Evolutionary conservation across 108 stramenopile species (phyloP), one percentile per base, ranked within the genome.

Genomic region (Skeletonema potamos): DNA sequence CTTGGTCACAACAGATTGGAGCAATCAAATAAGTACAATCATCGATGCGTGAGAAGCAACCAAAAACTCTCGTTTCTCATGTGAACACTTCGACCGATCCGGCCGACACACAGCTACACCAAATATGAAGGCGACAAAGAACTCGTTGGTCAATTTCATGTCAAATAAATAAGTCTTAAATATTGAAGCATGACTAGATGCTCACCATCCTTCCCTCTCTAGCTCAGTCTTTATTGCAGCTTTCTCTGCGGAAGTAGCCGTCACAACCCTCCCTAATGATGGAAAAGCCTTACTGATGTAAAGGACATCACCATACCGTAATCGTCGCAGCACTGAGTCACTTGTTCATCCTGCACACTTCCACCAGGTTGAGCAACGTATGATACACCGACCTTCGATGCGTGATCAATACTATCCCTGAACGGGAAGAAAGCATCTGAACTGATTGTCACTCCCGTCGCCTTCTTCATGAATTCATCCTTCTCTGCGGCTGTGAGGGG

Each of bases 351-450:
- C 59, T 92, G 92, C 5, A 98, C 96, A 64, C 87, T 91, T 27
- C 99, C 99, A 22, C 99, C 99, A 18, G 99, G 96, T 79, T 99
- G 99, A 10, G 92, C 97, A 2, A 99, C 92, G 85, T 61, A 94
- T 12, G 84, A 87, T 15, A 98, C 98, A 28, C 99, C 99, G 58
- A 96, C 76, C 89, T 96, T 97, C 73, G 95, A 92, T 27, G 97
- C 97, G 74, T 96, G 96, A 85, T 99, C 99, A 78, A 99, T 98
- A 24, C 92, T 93, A 84, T 99, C 99, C 39, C 98, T 89, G 84
- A 99, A 99, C 6, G 99, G 99, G 84, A 98, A 99, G 89, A 99
- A 99, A 26, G 99, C 99, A 73, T 99, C 99, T 39, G 92, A 94
- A 39, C 92, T 89, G 55, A 98, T 88, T 36, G 85, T 83, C 22